Evolutionary conservation across 768 basidiomycete species (phyloP).

Genomic region (Mycena venus): DNA sequence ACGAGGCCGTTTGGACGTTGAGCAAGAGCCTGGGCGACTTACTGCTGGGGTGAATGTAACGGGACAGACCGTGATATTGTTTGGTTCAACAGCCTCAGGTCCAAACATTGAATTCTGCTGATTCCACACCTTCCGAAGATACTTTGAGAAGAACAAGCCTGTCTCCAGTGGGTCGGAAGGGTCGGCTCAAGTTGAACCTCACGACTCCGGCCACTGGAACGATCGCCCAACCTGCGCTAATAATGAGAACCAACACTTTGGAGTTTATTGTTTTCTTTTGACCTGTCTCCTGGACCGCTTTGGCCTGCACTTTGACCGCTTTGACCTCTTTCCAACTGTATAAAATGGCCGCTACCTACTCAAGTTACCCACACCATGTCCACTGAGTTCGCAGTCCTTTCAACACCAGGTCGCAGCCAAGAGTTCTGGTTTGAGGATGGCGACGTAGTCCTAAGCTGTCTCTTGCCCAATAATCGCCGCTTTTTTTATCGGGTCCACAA

Average conservation of each 20-base stretch:
- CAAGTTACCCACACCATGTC: background rate
- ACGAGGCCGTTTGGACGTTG: background rate
- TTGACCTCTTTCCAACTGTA: background rate
- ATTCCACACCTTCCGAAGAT: no score
- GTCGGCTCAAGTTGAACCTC: no score
- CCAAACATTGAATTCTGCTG: no score
- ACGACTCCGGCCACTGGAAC: no score
- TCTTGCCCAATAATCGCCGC: background rate
- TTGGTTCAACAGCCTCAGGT: background rate
- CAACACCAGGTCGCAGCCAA: background rate
- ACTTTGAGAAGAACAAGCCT: no score
- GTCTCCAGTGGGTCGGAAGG: no score
- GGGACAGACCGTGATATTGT: conserved; percentile 15
- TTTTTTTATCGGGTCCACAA: conserved; percentile 1
- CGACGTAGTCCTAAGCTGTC: background rate
- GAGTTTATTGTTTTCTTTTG: background rate
- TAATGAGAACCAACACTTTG: no score
- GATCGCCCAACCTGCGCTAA: no score
- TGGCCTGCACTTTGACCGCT: conserved; percentile 2
- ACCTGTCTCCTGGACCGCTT: background rate
- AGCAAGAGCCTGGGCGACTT: background rate
- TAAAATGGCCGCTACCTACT: background rate
- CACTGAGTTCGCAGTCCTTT: background rate
- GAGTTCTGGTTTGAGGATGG: conserved; percentile 9
- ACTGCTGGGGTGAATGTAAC: conserved; percentile 11